Evolutionary conservation across 495 filamentous ascomycete genomes (phyloP), one percentile per base, ranked within the genome.

Genomic region (Daldinia grandis): DNA sequence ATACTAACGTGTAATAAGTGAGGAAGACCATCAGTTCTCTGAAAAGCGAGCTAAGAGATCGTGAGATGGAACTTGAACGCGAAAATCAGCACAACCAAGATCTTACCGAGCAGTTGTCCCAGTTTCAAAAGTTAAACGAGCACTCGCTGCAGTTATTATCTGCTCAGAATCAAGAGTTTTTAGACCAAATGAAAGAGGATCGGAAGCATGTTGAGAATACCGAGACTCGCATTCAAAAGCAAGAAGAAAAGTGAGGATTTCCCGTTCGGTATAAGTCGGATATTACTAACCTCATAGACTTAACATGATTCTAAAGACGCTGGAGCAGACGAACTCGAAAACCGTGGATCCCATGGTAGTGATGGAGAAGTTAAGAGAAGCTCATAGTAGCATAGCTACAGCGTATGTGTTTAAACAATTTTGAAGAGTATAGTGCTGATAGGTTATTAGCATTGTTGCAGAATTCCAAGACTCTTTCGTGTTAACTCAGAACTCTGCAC

Each of bases 81-180:
- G 76, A 81, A 55, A 73, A 70, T 54, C 50, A 78, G 8, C 61
- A 64, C 7, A 49, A 64, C 15, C 61, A 64, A 12, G 42, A 53
- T 12, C 71, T 82, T 42, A 73, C 65, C 7, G 27, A 75, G 15
- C 66, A 76, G 68, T 59, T 81, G 10, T 37, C 72, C 12, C 68
- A 74, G 14, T 69, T 66, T 7, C 73, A 78, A 1, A 63, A 77
- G 56, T 30, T 72, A 1, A 73, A 78, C 17, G 69, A 76, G 7
- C 54, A 58, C 25, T 72, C 73, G 2, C 69, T 82, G 28, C 74
- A 78, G 33, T 63, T 62, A 1, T 50, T 80, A 0, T 62, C 59
- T 12, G 28, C 59, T 6, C 78, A 79, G 40, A 78, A 78, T 35
- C 62, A 68, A 35, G 71, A 79, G 57, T 74, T 82, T 7, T 51